Conservation (phyloP, 352 stramenopile genomes). For the Phytopythium delawarense region DNA sequence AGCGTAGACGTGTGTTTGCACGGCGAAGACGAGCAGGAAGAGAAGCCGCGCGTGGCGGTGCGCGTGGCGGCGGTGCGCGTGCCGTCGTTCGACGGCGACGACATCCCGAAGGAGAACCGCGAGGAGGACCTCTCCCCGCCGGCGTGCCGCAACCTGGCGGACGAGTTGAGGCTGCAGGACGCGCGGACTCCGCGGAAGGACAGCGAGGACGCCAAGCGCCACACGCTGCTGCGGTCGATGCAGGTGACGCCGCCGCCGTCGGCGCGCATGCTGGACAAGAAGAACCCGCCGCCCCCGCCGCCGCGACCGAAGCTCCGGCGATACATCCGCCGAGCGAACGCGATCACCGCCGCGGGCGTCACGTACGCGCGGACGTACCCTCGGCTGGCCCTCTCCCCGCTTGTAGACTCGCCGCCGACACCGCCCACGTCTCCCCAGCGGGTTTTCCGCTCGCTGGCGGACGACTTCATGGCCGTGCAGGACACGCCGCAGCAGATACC, state of each 20-base stretch:
- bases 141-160: slow-evolving; percentile 19
- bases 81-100: slow-evolving; percentile 9
- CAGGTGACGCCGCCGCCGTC: slow-evolving; percentile 67
- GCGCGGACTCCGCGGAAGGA: slow-evolving; percentile 17
- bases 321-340: slow-evolving; percentile 6
- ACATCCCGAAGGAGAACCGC: slow-evolving; percentile 20
- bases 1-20: not conserved
- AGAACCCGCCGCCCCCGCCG: slow-evolving; percentile 60
- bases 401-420: slow-evolving; percentile 31
- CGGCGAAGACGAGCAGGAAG: slow-evolving; percentile 14
- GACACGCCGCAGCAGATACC: slow-evolving; percentile 45
- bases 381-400: slow-evolving; percentile 26
- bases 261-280: slow-evolving; percentile 56
- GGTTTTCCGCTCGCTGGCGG: slow-evolving; percentile 61
- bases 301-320: slow-evolving; percentile 22
- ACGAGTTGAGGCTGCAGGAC: slow-evolving; percentile 15
- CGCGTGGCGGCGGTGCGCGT: slow-evolving; percentile 1
- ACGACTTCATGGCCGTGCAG: slow-evolving; percentile 61
- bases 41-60: slow-evolving; percentile 22
- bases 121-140: slow-evolving; percentile 22
- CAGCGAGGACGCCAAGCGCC: slow-evolving; percentile 12
- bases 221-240: slow-evolving; percentile 23
- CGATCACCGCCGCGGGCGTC: slow-evolving; percentile 8
- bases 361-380: slow-evolving; percentile 28
- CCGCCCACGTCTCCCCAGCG: slow-evolving; percentile 20